Conservation (phyloP, 2,329 filamentous ascomycete species). For the Gaeumannomyces sp. region DNA sequence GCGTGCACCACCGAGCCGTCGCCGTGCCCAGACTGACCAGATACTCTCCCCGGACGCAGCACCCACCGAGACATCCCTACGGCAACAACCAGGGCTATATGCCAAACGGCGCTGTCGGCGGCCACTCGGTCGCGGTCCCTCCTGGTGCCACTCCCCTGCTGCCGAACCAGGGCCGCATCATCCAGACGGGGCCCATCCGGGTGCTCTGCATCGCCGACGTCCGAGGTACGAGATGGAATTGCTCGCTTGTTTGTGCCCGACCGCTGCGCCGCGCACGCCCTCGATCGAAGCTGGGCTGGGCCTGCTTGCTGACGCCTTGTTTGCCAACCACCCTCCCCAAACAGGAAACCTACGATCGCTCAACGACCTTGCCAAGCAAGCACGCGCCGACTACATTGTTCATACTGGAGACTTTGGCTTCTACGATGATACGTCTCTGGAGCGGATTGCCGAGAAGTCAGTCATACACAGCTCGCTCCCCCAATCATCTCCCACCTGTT, state of each 20-base stretch:
- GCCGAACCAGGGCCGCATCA: constrained; percentile 60
- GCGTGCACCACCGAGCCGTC: neutral
- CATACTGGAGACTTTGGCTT: constrained; percentile 99
- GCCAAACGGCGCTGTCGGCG: constrained; percentile 52
- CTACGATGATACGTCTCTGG: constrained; percentile 92
- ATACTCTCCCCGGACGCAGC: neutral
- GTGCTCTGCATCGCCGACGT: constrained; percentile 68
- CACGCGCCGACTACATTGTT: constrained; percentile 93
- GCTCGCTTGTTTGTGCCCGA: constrained; percentile 6
- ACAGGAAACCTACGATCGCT: constrained; percentile 89
- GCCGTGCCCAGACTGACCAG: neutral
- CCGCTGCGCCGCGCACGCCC: neutral
- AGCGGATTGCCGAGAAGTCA: constrained; percentile 97
- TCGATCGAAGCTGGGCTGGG: neutral
- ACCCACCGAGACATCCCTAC: constrained; percentile 34
- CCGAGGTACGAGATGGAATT: constrained; percentile 46
- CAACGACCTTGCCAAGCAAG: constrained; percentile 92
- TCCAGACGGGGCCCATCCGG: constrained; percentile 60
- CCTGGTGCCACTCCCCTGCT: constrained; percentile 58
- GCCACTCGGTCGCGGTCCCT: constrained; percentile 39
- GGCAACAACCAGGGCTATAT: constrained; percentile 51
- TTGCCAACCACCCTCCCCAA: neutral
- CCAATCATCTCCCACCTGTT: constrained; percentile 5
- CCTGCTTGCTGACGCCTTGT: neutral
- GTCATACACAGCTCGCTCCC: constrained; percentile 23